Base-by-base conservation (phyloP, 805 yeast genomes). In the Yamadazyma philogaea region DNA sequence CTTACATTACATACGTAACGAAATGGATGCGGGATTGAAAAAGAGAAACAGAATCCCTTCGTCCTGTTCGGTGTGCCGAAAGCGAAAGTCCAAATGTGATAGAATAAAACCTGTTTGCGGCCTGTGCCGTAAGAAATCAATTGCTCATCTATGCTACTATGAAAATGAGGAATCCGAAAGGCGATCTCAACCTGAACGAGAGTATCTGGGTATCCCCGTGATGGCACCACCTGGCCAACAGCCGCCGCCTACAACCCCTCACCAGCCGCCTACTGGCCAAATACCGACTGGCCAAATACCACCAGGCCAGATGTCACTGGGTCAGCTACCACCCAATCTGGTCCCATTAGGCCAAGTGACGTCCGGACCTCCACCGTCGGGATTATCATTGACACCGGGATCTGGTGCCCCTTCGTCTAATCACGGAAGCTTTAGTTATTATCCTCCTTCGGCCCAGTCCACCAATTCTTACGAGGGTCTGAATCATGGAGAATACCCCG, bases 51-150 rank as follows among this genome's bases (percentile, higher is more conserved):
- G 74, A 37, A 52, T 66, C n/a, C 72, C 72, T 16, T 64, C 73
- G 6, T 66, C 72, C 27, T 70, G 75, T 46, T 64, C 68, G 38
- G 72, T 70, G 15, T 70, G 75, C 48, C 62, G 75, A 21, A 67
- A 67, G 47, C 52, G 74, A 31, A 70, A 70, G 51, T 60, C 68
- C 37, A 63, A 61, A 44, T 70, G 75, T 56, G 75, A 70, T 52
- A 51, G 74, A 31, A 63, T 59, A 7, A 59, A 60, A 43, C 74
- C 75, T 7, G 60, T 68, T 7, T 70, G 75, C 51, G 75, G 75
- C 12, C 50, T 67, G 15, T 70, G 75, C 49, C 56, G 56, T 41
- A 62, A 64, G 57, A 70, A 68, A 49, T 66, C 70, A 37, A 64
- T 70, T 27, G 72, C 73, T 19, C 75, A 70, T 45, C 48, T 68